Evolutionary conservation across 129 eudicot species (phyloP).

Genomic region (Sambucus nigra): DNA sequence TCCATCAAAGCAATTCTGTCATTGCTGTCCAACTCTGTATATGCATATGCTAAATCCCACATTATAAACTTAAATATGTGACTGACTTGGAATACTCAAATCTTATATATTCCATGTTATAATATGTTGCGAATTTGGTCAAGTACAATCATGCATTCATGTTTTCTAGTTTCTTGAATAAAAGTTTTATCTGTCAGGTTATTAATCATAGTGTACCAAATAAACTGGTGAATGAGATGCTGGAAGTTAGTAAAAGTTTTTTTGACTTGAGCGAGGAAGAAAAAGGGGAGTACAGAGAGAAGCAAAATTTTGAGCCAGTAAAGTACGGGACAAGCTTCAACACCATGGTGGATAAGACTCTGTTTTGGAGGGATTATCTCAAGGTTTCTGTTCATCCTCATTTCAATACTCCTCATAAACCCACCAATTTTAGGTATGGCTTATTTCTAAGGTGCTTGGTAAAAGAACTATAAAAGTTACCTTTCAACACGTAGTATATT

Average conservation of each 20-base stretch:
- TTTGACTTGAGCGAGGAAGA: slow-evolving; percentile 19
- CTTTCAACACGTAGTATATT: no score
- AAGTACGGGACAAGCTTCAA: slow-evolving; percentile 14
- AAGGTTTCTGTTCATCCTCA: slow-evolving; percentile 23
- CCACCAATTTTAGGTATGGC: slow-evolving; percentile 20
- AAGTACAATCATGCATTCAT: neutral
- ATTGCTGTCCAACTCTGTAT: no score
- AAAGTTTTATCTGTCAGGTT: no score
- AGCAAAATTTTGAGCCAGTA: slow-evolving; percentile 21
- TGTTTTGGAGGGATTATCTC: slow-evolving; percentile 31
- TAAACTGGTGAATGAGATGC: slow-evolving; percentile 21
- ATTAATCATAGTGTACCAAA: slow-evolving; percentile 21
- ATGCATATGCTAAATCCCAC: no score
- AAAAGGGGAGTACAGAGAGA: slow-evolving; percentile 21
- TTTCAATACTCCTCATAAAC: slow-evolving; percentile 26
- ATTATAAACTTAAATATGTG: no score
- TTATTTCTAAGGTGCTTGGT: no score
- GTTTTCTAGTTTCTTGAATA: no score
- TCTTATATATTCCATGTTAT: no score
- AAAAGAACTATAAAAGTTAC: no score
- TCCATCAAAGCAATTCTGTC: no score
- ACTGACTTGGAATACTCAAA: no score
- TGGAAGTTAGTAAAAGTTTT: slow-evolving; percentile 7
- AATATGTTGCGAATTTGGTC: neutral
- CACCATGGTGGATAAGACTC: slow-evolving; percentile 6